Evolutionary conservation across 140 eudicot genomes (phyloP).

Genomic region (Anethum foeniculum): DNA sequence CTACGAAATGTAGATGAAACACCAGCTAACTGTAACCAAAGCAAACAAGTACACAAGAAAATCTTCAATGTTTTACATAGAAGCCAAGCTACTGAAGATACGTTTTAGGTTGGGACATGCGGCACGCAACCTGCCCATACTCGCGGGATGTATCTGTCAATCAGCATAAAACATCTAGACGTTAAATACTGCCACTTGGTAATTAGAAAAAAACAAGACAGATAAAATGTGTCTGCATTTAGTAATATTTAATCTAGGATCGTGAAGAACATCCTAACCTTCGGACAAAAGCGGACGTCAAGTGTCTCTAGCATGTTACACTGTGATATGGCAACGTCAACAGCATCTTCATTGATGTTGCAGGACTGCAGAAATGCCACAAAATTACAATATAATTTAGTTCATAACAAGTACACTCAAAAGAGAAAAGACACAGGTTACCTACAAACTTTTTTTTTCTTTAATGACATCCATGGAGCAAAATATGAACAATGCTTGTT

Average conservation of each 20-base stretch:
- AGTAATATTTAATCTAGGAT: background rate
- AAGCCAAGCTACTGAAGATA: slow-evolving; percentile 66
- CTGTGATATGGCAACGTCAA: slow-evolving; percentile 63
- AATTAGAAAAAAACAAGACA: background rate
- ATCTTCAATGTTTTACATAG: slow-evolving; percentile 23
- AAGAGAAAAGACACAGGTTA: background rate
- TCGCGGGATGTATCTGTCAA: slow-evolving; percentile 47
- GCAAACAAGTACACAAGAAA: slow-evolving; percentile 2
- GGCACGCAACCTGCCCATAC: slow-evolving; percentile 59
- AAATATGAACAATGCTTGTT: background rate
- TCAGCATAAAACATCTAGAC: background rate
- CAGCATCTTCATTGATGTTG: slow-evolving; percentile 72
- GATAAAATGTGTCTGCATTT: background rate
- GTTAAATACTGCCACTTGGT: background rate
- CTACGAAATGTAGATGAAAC: background rate
- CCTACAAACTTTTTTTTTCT: background rate
- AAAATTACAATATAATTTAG: background rate
- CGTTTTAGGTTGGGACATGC: slow-evolving; percentile 86
- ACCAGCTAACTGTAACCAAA: slow-evolving; percentile 5
- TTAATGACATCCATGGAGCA: background rate
- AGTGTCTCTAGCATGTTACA: slow-evolving; percentile 92
- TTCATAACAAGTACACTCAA: background rate
- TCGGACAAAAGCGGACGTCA: slow-evolving; percentile 90
- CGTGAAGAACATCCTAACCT: slow-evolving; percentile 28
- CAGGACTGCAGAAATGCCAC: slow-evolving; percentile 50